These are phyloP conservation scores for Zalaria sp. DNA, from an alignment of 2,329 filamentous ascomycete genomes.

Conservation along the genomic window DNA sequence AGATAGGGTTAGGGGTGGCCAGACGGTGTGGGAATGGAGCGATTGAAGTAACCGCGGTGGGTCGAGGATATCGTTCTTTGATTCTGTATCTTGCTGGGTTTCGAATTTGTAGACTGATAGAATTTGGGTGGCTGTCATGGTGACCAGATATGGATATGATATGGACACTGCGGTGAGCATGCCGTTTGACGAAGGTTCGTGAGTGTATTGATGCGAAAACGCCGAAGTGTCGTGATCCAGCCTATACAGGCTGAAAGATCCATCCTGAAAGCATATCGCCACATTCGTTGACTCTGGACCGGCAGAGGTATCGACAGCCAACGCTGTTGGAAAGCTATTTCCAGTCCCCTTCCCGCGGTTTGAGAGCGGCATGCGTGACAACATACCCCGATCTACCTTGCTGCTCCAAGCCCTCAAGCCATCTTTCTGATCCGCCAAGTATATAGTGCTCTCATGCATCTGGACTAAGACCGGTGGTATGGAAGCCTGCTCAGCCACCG, in stretches of 20 bases:
- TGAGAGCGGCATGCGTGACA: conserved; percentile 34
- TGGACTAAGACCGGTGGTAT: conserved; percentile 57
- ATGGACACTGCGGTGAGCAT: conserved; percentile 58
- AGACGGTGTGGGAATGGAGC: conserved; percentile 65
- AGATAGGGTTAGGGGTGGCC: conserved; percentile 68
- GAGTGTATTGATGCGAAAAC: conserved; percentile 41
- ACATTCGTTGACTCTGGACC: conserved; percentile 25
- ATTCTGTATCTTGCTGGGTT: conserved; percentile 13
- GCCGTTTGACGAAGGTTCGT: conserved; percentile 48
- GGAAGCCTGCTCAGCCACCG: conserved; percentile 38
- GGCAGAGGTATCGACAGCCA: conserved; percentile 43
- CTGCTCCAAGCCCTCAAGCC: conserved; percentile 71
- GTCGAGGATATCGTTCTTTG: conserved; percentile 8
- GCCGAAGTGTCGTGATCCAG: conserved; percentile 32
- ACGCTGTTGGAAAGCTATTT: conserved; percentile 38
- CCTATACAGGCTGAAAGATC: conserved; percentile 56
- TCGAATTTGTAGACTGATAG: conserved; percentile 62
- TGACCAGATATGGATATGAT: conserved; percentile 61
- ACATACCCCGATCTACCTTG: conserved; percentile 39
- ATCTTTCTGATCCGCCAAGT: conserved; percentile 55
- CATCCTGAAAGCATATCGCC: conserved; percentile 56
- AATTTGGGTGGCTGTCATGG: conserved; percentile 59
- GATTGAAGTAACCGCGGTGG: conserved; percentile 56
- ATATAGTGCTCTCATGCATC: conserved; percentile 60
- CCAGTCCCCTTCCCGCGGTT: conserved; percentile 6